phyloP scores from a whole-genome alignment of 108 stramenopile species.

The Cyclotella cryptica region DNA sequence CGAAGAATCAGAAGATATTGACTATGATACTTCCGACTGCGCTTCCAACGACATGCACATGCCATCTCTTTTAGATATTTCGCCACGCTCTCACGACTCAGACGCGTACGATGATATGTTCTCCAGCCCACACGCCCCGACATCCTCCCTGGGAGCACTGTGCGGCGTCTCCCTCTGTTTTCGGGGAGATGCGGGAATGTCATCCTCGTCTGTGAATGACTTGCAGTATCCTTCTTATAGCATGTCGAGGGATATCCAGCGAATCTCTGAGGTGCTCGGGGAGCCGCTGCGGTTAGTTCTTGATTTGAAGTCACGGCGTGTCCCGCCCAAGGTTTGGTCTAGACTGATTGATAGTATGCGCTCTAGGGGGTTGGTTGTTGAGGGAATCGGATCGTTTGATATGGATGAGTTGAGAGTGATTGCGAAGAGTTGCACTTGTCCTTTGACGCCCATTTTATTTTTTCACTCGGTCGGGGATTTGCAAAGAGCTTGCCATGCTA shows the following conservation, averaged over 20 bases:
- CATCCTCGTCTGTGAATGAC: background rate
- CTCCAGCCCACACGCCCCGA: background rate
- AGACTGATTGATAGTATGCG: conserved; percentile 54
- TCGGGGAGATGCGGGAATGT: conserved; percentile 17
- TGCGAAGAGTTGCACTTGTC: conserved; percentile 43
- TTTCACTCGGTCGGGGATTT: conserved; percentile 76
- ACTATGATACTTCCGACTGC: conserved; percentile 6
- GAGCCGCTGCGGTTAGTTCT: conserved; percentile 58
- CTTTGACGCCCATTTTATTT: conserved; percentile 54
- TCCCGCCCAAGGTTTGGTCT: conserved; percentile 67
- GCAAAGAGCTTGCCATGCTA: conserved; percentile 66
- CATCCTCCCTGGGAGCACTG: conserved; percentile 22
- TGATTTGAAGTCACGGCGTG: conserved; percentile 61
- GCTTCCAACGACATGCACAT: background rate
- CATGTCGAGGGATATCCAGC: conserved; percentile 53
- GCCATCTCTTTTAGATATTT: conserved; percentile 9
- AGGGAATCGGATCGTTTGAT: conserved; percentile 66
- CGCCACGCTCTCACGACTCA: conserved; percentile 16
- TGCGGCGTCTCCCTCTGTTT: conserved; percentile 61
- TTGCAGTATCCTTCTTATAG: conserved; percentile 31
- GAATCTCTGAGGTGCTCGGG: conserved; percentile 48
- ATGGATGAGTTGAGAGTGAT: conserved; percentile 60
- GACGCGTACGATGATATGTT: conserved; percentile 53
- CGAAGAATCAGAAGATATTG: background rate
- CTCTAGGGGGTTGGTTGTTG: conserved; percentile 53